Conservation (phyloP, 2,329 filamentous ascomycete species). For the Curvularia eragrostidis region DNA sequence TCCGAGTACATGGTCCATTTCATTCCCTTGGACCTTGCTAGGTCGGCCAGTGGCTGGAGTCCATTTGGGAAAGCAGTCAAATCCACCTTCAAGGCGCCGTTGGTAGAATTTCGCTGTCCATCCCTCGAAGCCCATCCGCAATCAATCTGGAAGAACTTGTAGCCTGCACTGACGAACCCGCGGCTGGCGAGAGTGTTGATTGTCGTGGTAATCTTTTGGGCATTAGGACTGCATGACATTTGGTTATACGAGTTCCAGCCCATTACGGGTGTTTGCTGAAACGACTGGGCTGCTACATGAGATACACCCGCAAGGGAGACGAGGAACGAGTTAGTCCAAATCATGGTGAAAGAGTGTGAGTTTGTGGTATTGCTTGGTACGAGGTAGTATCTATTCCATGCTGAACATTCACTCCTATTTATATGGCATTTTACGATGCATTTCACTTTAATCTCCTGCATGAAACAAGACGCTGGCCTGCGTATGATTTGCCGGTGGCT, state of each 20-base stretch:
- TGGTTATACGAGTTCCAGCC: constrained; percentile 33
- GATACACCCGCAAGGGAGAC: constrained; percentile 18
- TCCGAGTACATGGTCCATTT: constrained; percentile 35
- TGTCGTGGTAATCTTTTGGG: constrained; percentile 24
- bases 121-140: constrained; percentile 29
- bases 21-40: constrained; percentile 31
- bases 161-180: constrained; percentile 27
- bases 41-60: constrained; percentile 26
- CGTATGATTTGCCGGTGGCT: constrained; percentile 15
- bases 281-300: constrained; percentile 22
- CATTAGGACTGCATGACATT: constrained; percentile 24
- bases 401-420: not conserved
- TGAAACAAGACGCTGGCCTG: not conserved
- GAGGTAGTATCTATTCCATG: not conserved
- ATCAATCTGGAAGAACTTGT: constrained; percentile 31
- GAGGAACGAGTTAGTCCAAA: constrained; percentile 12
- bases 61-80: constrained; percentile 23
- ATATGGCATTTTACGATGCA: not conserved
- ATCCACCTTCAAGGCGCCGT: constrained; percentile 24
- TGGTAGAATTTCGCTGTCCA: constrained; percentile 25
- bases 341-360: constrained; percentile 1
- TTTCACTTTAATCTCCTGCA: not conserved
- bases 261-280: constrained; percentile 27
- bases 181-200: constrained; percentile 28
- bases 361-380: not conserved